Evolutionary conservation across 2,329 filamentous ascomycete genomes (phyloP), one percentile per base, ranked within the genome.

Genomic region (Ascocoryne sarcoides): DNA sequence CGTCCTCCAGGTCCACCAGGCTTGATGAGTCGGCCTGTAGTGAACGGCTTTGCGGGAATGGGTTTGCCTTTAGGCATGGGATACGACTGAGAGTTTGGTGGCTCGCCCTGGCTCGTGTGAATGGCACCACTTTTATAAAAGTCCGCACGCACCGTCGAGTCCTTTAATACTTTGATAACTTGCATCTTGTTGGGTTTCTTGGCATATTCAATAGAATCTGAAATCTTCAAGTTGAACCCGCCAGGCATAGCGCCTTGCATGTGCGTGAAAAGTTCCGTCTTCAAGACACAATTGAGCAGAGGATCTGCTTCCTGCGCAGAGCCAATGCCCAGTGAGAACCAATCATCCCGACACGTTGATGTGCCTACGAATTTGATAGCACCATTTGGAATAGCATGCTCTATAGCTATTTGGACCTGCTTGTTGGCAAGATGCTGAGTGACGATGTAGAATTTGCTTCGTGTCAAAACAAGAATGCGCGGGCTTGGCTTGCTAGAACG

Each of bases 111-210:
- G 32, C 80, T 81, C 1, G 89, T 95, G 60, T 95, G 92, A 39
- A 98, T 79, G 12, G 82, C 82, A 44, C 85, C 81, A 60, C 88
- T 95, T 75, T 98, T 98, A 71, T 98, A 98, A 48, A 79, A 75
- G 62, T 98, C 92, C 35, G 80, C 80, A 3, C 72, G 66, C 38
- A 82, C 74, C 38, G 79, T 75, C 0, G 89, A 80, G 59, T 98
- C 92, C 65, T 94, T 95, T 45, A 94, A 59, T 7, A 85, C 85
- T 67, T 96, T 96, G 58, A 98, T 84, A 4, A 79, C 65, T 39
- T 90, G 84, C 61, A 86, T 75, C 67, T 98, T 98, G 40, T 86
- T 86, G 1, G 92, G 92, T 65, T 98, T 98, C 73, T 96, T 98
- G 59, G 90, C 89, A 63, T 95, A 98, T 60, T 95, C 86, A 52